Evolutionary conservation across 306 rosid species (phyloP).

Genomic region (Prinsepia uniflora): DNA sequence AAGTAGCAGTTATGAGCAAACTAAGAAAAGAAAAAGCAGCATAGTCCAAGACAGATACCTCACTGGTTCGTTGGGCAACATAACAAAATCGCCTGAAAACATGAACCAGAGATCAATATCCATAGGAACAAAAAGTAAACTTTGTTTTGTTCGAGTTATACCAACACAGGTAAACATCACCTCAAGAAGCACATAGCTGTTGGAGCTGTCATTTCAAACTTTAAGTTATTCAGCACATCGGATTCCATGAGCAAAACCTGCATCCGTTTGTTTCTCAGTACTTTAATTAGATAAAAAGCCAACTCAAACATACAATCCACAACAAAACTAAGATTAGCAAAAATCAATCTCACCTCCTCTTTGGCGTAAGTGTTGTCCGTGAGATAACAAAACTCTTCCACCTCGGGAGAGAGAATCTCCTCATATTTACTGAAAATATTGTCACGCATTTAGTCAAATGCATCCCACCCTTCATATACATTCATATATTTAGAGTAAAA

Average conservation of each 20-base stretch:
- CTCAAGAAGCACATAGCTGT: constrained; percentile 65
- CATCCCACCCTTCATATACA: not conserved
- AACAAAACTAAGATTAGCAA: constrained; percentile 15
- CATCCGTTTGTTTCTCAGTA: constrained; percentile 26
- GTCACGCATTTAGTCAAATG: constrained; percentile 5
- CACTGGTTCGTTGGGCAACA: constrained; percentile 42
- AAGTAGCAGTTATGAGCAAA: not conserved
- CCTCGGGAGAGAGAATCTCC: constrained; percentile 72
- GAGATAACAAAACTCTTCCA: constrained; percentile 73
- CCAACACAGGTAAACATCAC: constrained; percentile 28
- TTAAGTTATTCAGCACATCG: constrained; percentile 56
- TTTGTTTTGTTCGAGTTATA: constrained; percentile 14
- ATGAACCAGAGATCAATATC: constrained; percentile 34
- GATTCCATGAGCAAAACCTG: constrained; percentile 84
- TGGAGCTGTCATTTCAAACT: constrained; percentile 81
- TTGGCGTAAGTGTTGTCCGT: constrained; percentile 73
- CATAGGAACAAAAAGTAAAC: not conserved
- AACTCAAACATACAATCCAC: constrained; percentile 13
- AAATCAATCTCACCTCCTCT: constrained; percentile 51
- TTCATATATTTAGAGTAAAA: not conserved
- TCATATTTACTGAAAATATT: constrained; percentile 66
- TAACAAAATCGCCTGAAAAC: constrained; percentile 46
- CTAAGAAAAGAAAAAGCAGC: not conserved
- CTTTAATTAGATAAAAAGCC: constrained; percentile 1
- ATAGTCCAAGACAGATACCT: constrained; percentile 34